phyloP scores from a whole-genome alignment of 2,329 filamentous ascomycete genomes.

The Arthrobotrys pseudoclavata region DNA sequence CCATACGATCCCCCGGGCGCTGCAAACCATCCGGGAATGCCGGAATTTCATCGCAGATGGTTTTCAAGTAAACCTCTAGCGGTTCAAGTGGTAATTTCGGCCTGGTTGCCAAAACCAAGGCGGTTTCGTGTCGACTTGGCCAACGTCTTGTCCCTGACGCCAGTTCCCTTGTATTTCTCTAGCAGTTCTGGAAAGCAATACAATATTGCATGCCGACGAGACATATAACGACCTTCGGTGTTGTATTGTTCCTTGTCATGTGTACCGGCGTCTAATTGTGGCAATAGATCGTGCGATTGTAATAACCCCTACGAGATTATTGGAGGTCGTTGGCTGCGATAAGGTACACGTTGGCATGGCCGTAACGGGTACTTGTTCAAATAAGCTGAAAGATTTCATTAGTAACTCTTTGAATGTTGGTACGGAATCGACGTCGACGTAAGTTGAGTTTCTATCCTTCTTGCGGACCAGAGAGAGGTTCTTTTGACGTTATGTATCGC shows the following conservation, averaged over 20 bases:
- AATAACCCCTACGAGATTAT: not conserved
- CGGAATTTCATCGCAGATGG: not conserved
- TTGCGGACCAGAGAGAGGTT: constrained; percentile 4
- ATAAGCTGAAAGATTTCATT: not conserved
- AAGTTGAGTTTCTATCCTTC: not conserved
- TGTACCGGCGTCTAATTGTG: not conserved
- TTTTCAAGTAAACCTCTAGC: not conserved
- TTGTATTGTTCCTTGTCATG: not conserved
- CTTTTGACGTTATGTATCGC: not conserved
- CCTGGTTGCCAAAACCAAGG: not conserved
- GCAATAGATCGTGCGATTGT: not conserved
- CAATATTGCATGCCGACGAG: not conserved
- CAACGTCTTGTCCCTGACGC: not conserved
- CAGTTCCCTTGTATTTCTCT: not conserved
- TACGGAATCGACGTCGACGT: constrained; percentile 4
- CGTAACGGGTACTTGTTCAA: not conserved
- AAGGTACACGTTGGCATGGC: not conserved
- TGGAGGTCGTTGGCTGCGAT: not conserved
- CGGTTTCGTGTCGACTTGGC: not conserved
- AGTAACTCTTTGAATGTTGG: not conserved
- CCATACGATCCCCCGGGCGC: not conserved
- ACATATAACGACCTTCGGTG: not conserved
- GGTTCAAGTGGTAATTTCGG: not conserved
- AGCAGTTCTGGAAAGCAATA: not conserved
- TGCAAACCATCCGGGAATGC: not conserved